Conservation (phyloP, 352 stramenopile species). For the Phytophthora multivora region DNA sequence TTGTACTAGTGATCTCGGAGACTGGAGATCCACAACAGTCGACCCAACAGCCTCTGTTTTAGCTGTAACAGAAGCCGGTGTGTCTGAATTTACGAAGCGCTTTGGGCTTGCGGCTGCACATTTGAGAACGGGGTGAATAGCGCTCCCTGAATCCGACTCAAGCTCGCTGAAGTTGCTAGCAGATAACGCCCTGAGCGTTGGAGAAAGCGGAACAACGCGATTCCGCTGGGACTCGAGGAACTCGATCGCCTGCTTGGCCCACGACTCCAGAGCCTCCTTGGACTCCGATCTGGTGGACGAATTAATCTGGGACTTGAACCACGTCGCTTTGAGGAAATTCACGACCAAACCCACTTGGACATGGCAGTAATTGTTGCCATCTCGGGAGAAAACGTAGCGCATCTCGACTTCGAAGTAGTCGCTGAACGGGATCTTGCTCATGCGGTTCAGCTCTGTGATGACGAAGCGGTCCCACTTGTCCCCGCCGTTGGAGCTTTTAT, state of each 20-base stretch:
- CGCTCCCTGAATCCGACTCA: constrained; percentile 19
- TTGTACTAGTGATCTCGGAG: constrained; percentile 23
- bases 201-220: constrained; percentile 22
- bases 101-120: constrained; percentile 10
- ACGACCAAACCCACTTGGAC: constrained; percentile 72
- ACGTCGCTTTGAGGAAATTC: constrained; percentile 82
- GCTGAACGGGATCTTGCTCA: constrained; percentile 79
- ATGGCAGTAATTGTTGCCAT: constrained; percentile 78
- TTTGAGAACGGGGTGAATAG: constrained; percentile 21
- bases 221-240: constrained; percentile 48
- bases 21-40: constrained; percentile 5
- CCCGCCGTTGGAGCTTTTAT: constrained; percentile 41
- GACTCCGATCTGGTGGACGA: constrained; percentile 76
- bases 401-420: constrained; percentile 88
- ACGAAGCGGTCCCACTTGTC: constrained; percentile 66
- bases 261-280: constrained; percentile 69
- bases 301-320: constrained; percentile 86
- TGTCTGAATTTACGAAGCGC: constrained; percentile 4
- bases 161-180: constrained; percentile 28
- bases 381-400: constrained; percentile 75
- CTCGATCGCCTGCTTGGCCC: constrained; percentile 56
- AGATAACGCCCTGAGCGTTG: constrained; percentile 19
- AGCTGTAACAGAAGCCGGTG: background rate
- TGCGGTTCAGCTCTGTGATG: constrained; percentile 64
- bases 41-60: background rate